Evolutionary conservation across 768 basidiomycete genomes (phyloP).

Genomic region (Tricholoma sp.): DNA sequence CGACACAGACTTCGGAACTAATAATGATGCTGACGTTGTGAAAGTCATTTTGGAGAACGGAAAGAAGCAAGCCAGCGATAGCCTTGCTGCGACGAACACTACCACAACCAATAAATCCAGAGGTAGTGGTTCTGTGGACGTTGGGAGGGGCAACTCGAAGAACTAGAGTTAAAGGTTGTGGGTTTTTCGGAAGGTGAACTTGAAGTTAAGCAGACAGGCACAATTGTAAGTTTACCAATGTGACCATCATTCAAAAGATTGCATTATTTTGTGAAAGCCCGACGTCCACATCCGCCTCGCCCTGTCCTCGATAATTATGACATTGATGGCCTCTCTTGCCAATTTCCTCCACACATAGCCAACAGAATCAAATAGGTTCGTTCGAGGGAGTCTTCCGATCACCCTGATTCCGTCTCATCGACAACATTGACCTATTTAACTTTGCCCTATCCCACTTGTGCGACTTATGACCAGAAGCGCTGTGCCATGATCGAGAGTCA

Average conservation of each 20-base stretch:
- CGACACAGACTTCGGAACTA: conserved; percentile 62
- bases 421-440: too few species aligned
- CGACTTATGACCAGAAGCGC: too few species aligned
- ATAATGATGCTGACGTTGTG: conserved; percentile 62
- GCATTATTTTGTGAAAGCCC: too few species aligned
- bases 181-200: not conserved
- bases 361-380: too few species aligned
- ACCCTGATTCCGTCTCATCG: too few species aligned
- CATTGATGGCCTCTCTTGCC: too few species aligned
- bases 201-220: not conserved
- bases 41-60: conserved; percentile 59
- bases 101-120: conserved; percentile 19
- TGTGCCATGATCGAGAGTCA: too few species aligned
- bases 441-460: too few species aligned
- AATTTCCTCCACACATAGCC: too few species aligned
- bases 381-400: too few species aligned
- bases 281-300: too few species aligned
- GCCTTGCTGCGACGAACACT: conserved; percentile 23
- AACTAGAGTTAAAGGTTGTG: not conserved
- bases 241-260: not conserved
- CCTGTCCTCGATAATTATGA: too few species aligned
- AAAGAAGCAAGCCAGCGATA: conserved; percentile 48
- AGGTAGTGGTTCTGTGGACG: conserved; percentile 13
- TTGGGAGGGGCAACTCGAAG: not conserved
- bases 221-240: not conserved